Conservation (phyloP, 2,329 filamentous ascomycete genomes). For the Botrytis byssoidea region DNA sequence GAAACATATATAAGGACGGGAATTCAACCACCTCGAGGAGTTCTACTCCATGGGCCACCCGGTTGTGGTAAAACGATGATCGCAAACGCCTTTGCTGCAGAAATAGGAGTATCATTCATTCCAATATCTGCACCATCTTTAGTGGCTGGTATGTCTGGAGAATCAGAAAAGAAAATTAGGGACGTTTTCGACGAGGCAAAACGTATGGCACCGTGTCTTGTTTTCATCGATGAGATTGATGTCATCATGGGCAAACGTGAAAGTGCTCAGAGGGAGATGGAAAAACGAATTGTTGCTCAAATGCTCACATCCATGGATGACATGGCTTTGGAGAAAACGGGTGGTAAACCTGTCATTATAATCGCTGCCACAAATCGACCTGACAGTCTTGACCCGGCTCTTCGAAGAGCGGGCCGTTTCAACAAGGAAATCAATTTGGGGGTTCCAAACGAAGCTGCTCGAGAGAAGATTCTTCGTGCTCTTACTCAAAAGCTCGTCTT, state of each 20-base stretch:
- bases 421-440: constrained; percentile 83
- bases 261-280: constrained; percentile 81
- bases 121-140: constrained; percentile 79
- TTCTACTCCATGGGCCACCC: constrained; percentile 78
- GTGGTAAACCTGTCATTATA: constrained; percentile 79
- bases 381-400: constrained; percentile 77
- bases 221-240: constrained; percentile 93
- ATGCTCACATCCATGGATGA: constrained; percentile 85
- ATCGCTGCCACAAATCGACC: constrained; percentile 88
- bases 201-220: constrained; percentile 77
- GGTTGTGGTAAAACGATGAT: constrained; percentile 87
- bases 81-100: constrained; percentile 74
- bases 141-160: constrained; percentile 83
- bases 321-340: constrained; percentile 67
- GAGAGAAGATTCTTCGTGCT: constrained; percentile 74
- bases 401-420: constrained; percentile 73
- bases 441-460: constrained; percentile 75
- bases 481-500: constrained; percentile 66
- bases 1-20: constrained; percentile 64
- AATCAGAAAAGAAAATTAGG: constrained; percentile 82
- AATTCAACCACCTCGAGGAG: constrained; percentile 69
- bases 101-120: constrained; percentile 74
- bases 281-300: constrained; percentile 80
- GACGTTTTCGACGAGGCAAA: constrained; percentile 88
- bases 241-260: constrained; percentile 85